Evolutionary conservation across 805 yeast species (phyloP).

Genomic region (Saturnispora kantuleensis): DNA sequence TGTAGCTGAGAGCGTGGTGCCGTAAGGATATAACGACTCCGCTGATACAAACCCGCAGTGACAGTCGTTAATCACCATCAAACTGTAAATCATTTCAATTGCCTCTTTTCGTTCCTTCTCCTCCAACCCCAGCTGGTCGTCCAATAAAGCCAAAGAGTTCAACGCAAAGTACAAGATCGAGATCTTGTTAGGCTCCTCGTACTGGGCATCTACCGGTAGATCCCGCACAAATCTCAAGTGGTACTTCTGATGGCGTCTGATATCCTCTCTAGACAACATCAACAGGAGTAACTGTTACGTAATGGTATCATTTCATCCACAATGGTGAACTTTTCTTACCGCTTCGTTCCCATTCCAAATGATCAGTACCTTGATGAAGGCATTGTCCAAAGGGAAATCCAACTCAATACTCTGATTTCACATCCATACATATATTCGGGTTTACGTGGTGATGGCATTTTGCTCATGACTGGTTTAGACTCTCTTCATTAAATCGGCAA

Average conservation of each 20-base stretch:
- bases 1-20: conserved; percentile 40
- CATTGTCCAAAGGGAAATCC: no score
- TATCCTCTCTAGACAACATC: conserved; percentile 10
- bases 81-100: conserved; percentile 37
- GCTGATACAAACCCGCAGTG: conserved; percentile 33
- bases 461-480: no score
- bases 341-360: no score
- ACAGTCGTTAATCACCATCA: conserved; percentile 29
- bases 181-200: conserved; percentile 60
- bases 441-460: no score
- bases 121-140: conserved; percentile 1
- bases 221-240: conserved; percentile 24
- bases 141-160: conserved; percentile 44
- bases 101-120: conserved; percentile 13
- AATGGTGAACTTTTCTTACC: no score
- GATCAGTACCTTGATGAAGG: no score
- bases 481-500: no score
- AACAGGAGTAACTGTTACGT: no score
- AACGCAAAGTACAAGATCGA: conserved; percentile 65
- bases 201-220: conserved; percentile 40
- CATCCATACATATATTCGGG: no score
- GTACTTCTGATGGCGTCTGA: conserved; percentile 21
- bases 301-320: no score
- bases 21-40: neutral
- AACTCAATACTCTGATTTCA: no score